Conservation (phyloP, 352 stramenopile species). For the Globisporangium emineosum region DNA sequence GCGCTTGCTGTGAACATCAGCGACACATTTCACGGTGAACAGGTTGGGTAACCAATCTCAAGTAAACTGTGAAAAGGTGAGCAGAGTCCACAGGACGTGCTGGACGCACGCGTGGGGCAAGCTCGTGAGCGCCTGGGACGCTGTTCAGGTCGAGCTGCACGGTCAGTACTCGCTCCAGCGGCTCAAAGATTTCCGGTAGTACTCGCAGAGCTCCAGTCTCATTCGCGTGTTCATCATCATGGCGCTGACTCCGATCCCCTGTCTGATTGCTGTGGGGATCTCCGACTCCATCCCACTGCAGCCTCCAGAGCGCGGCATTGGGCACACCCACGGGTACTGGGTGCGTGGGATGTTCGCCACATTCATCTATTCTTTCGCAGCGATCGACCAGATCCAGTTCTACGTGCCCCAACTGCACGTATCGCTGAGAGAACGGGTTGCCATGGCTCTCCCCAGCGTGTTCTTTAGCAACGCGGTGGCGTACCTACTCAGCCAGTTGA, state of each 20-base stretch:
- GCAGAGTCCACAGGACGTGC: neutral
- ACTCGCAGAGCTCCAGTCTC: neutral
- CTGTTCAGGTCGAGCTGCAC: neutral
- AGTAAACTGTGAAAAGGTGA: too few species aligned
- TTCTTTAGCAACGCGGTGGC: neutral
- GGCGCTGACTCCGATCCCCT: constrained; percentile 2
- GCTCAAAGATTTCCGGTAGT: neutral
- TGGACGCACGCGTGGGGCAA: neutral
- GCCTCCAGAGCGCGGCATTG: neutral
- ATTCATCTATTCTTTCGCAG: constrained; percentile 7
- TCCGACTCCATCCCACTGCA: constrained; percentile 9
- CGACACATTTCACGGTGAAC: too few species aligned
- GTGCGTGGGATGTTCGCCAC: neutral
- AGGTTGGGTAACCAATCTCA: too few species aligned
- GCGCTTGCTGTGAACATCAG: too few species aligned
- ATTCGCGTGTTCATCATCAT: neutral
- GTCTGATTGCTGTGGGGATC: constrained; percentile 1
- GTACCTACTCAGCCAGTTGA: constrained; percentile 13
- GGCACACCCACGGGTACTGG: constrained; percentile 1
- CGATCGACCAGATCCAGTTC: constrained; percentile 8
- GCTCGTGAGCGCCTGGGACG: neutral
- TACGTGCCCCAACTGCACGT: constrained; percentile 21
- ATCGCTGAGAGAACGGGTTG: neutral
- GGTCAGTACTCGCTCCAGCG: neutral
- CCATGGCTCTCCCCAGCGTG: neutral